phyloP scores from a whole-genome alignment of 768 basidiomycete genomes.

The Kwoniella sp. region DNA sequence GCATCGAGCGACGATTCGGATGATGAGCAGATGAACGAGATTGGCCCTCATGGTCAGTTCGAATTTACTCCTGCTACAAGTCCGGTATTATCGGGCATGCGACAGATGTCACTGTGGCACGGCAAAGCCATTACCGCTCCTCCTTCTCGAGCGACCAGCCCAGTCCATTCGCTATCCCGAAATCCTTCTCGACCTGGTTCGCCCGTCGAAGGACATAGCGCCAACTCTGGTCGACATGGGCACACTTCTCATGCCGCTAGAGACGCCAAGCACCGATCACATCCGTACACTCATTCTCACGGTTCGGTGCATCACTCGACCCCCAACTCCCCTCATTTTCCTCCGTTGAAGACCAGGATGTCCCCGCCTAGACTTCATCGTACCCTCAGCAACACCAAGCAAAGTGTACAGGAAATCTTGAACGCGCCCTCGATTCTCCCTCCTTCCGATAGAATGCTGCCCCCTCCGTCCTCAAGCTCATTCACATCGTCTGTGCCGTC shows the following conservation, averaged over 20 bases:
- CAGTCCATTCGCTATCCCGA: conserved; percentile 40
- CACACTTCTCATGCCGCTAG: conserved; percentile 47
- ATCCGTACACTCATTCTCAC: conserved; percentile 44
- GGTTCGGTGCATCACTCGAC: conserved; percentile 18
- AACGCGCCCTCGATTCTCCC: conserved; percentile 51
- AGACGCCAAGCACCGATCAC: conserved; percentile 51
- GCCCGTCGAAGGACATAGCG: conserved; percentile 52
- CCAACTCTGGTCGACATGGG: conserved; percentile 54
- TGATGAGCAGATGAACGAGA: conserved; percentile 42
- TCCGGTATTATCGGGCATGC: conserved; percentile 56
- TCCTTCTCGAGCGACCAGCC: conserved; percentile 42
- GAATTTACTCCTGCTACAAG: conserved; percentile 52
- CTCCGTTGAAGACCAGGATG: conserved; percentile 35
- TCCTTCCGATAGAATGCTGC: conserved; percentile 47
- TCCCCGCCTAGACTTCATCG: conserved; percentile 42
- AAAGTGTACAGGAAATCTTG: conserved; percentile 57
- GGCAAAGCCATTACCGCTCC: conserved; percentile 51
- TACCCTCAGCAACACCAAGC: conserved; percentile 32
- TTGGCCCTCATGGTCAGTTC: conserved; percentile 35
- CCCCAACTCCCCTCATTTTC: conserved; percentile 50
- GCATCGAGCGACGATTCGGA: conserved; percentile 52
- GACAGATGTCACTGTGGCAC: conserved; percentile 54
- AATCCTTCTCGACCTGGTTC: conserved; percentile 48
- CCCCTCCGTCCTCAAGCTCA: conserved; percentile 42
- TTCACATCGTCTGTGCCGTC: conserved; percentile 37